Evolutionary conservation across 2,329 filamentous ascomycete genomes (phyloP).

Genomic region (Phialophora tarda): DNA sequence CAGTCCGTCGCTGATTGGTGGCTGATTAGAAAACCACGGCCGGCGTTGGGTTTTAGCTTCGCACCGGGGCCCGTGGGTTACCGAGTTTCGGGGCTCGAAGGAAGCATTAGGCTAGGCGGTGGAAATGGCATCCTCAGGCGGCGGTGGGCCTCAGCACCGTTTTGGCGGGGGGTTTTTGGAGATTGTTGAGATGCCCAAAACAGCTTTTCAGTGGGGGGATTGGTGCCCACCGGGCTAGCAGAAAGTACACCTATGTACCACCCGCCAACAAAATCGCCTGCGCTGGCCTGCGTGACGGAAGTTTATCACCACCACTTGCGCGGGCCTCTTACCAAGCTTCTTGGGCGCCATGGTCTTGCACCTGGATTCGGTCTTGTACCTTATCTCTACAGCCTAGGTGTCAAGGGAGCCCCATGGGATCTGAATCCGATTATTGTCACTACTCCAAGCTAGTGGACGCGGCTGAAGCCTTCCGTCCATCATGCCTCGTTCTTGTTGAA

Average conservation of each 20-base stretch:
- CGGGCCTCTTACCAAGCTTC: neutral
- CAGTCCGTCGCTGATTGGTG: neutral
- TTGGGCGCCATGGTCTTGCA: no score
- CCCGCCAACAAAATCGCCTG: neutral
- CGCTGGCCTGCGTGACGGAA: neutral
- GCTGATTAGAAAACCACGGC: neutral
- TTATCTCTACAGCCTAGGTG: neutral
- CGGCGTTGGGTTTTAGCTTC: neutral
- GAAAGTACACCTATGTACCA: neutral
- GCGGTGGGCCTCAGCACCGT: neutral
- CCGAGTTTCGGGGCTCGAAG: neutral
- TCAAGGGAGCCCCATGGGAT: no score
- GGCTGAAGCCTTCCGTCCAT: neutral
- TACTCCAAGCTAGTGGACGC: neutral
- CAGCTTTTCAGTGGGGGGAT: neutral
- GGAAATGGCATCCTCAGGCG: neutral
- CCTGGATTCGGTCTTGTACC: no score
- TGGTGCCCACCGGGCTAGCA: neutral
- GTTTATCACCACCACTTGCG: neutral
- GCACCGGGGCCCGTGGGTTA: neutral
- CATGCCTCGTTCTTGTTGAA: neutral
- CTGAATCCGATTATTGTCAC: neutral
- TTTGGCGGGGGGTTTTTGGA: neutral
- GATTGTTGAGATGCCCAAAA: conserved; percentile 12
- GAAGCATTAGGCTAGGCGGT: neutral